Evolutionary conservation across 139 green algal species (phyloP).

Genomic region (Mesotaenium endlicherianum): DNA sequence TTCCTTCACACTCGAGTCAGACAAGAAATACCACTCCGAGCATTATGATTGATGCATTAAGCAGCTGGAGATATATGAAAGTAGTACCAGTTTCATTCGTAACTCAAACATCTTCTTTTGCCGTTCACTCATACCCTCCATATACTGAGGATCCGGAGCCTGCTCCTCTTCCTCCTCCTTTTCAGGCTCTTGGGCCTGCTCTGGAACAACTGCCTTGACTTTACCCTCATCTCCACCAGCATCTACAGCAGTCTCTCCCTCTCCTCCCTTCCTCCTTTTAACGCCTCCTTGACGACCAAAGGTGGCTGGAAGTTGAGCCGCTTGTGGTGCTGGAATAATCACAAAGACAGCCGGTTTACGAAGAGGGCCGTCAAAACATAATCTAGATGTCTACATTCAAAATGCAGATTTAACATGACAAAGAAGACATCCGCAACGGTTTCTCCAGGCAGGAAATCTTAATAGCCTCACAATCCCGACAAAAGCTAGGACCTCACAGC

Average conservation of each 20-base stretch:
- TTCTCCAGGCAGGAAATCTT: slow-evolving; percentile 1
- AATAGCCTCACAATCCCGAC: neutral
- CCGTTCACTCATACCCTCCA: slow-evolving; percentile 62
- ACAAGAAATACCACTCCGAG: neutral
- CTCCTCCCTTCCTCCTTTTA: slow-evolving; percentile 5
- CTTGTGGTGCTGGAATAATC: neutral
- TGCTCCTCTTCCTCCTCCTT: slow-evolving; percentile 27
- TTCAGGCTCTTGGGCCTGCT: neutral
- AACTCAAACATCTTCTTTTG: slow-evolving; percentile 84
- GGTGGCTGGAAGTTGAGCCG: slow-evolving; percentile 2
- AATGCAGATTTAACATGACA: neutral
- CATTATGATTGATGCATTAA: neutral
- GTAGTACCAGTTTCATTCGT: slow-evolving; percentile 64
- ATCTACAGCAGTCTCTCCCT: neutral
- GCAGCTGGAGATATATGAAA: too few relatives aligned
- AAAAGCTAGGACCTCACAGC: neutral
- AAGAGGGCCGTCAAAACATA: neutral
- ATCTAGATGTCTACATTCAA: neutral
- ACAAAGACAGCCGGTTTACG: neutral
- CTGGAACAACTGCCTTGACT: neutral
- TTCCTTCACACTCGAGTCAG: neutral
- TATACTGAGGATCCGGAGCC: neutral
- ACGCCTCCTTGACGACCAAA: slow-evolving; percentile 5
- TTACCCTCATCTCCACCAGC: neutral
- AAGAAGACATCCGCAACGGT: neutral